Conservation (phyloP, 495 filamentous ascomycete species). For the Penicillium antarcticum region DNA sequence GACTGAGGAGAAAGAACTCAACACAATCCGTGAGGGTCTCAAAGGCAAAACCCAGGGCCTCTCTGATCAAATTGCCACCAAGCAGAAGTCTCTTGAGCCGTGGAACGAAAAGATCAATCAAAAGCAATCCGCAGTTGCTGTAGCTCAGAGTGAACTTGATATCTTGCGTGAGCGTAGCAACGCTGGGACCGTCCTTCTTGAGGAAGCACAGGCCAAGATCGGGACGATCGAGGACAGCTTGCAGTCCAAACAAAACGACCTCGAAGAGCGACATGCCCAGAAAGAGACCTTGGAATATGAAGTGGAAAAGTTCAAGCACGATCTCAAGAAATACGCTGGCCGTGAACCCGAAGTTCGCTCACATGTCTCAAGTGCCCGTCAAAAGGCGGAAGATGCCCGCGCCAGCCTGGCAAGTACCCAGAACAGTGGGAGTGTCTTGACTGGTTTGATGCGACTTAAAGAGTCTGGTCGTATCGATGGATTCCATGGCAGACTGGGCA, state of each 20-base stretch:
- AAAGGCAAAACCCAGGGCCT: slow-evolving; percentile 95
- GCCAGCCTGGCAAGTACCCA: slow-evolving; percentile 85
- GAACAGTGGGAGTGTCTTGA: slow-evolving; percentile 88
- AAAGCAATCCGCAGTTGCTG: slow-evolving; percentile 88
- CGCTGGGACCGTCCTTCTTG: slow-evolving; percentile 74
- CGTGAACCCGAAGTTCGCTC: slow-evolving; percentile 78
- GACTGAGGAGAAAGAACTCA: slow-evolving; percentile 77
- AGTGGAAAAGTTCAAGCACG: slow-evolving; percentile 61
- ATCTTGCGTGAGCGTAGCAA: slow-evolving; percentile 87
- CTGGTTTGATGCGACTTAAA: slow-evolving; percentile 87
- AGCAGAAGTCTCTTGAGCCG: slow-evolving; percentile 92
- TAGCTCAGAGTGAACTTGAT: slow-evolving; percentile 89
- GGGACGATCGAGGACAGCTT: slow-evolving; percentile 65
- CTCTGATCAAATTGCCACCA: slow-evolving; percentile 84
- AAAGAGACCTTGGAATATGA: slow-evolving; percentile 72
- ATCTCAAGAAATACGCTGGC: slow-evolving; percentile 65
- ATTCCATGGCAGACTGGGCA: slow-evolving; percentile 93
- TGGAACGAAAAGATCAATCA: slow-evolving; percentile 97
- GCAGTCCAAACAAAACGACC: slow-evolving; percentile 65
- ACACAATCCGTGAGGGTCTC: slow-evolving; percentile 72
- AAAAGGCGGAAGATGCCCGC: slow-evolving; percentile 93
- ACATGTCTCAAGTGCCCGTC: slow-evolving; percentile 80
- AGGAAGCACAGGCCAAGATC: slow-evolving; percentile 82
- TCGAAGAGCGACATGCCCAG: slow-evolving; percentile 71
- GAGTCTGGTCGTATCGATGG: slow-evolving; percentile 95